Conservation (phyloP, 2,329 filamentous ascomycete genomes). For the Beauveria medogensis region DNA sequence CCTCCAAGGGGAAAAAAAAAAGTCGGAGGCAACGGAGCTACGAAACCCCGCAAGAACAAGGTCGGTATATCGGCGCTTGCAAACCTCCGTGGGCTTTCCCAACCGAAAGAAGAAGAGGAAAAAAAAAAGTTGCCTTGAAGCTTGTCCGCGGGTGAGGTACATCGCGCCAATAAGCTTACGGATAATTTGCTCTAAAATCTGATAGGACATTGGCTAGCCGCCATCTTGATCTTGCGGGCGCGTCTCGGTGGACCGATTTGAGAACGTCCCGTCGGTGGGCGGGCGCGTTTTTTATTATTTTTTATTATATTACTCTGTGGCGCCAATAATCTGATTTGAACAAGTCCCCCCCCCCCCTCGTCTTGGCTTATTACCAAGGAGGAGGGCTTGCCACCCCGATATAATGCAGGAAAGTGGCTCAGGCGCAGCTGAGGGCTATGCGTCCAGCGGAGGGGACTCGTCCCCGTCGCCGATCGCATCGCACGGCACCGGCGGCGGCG, state of each 20-base stretch:
- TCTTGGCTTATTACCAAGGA: neutral
- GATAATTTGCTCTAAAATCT: no score
- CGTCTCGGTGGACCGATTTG: neutral
- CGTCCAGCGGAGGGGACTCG: neutral
- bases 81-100: constrained; percentile 5
- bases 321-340: neutral
- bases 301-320: neutral
- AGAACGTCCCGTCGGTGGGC: neutral
- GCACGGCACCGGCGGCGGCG: neutral
- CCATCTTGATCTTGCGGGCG: neutral
- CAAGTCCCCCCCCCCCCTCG: neutral
- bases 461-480: neutral
- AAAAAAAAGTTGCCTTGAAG: neutral
- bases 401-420: neutral
- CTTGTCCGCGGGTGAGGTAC: no score
- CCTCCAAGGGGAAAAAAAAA: neutral
- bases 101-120: no score
- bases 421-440: neutral
- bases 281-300: neutral
- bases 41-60: no score
- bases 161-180: no score
- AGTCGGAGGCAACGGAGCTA: neutral
- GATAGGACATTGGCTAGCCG: neutral
- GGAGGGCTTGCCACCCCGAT: neutral
- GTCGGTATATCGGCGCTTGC: constrained; percentile 6